Base-by-base conservation (phyloP, 768 basidiomycete species). In the Phanerochaete carnosa region DNA sequence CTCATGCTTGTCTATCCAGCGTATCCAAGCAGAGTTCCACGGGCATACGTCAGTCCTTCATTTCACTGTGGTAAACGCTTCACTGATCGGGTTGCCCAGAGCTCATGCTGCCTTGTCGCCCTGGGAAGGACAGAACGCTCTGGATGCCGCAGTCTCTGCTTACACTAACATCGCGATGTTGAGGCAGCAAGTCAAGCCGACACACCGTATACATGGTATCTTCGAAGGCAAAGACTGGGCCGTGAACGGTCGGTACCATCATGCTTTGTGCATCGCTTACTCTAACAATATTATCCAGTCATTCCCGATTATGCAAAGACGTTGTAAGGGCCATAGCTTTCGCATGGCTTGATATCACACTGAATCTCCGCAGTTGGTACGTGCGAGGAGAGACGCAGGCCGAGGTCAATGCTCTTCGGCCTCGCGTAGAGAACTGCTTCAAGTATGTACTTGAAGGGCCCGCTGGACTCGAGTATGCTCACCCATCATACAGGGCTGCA, bases 101-200 rank as follows among this genome's bases (percentile, higher is more conserved):
- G 89, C 91, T 2, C 91, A 92, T 68, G 90, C 90, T 3, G 86
- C 85, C 1, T 75, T 89, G 28, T 88, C 87, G 23, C 92, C 92
- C 25, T 94, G 92, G 92, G 89, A 93, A 70, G 92, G 91, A 1
- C 80, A 78, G 61, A 94, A 94, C 63, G 87, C 92, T 1, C 73
- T 94, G 13, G 93, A 95, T 68, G 94, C 94, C 0, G 92, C 91
- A n/a, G 88, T 94, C 4, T 78, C 92, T 2, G 88, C 89, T 3
- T 94, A 95, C 69, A 88, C 82, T 52, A 89, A 86, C 56, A 85
- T 95, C 28, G 86, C 90, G 0, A 84, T 86, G 7, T 78, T 95
- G 26, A 84, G 94, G 16, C 94, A 95, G 71, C 94, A 95, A 66
- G 78, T 92, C 16, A 79, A 81, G 56, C 90, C 94, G 0, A 85